Base-by-base conservation (phyloP, 2,329 filamentous ascomycete species). In the Phaeoacremonium minimum region DNA sequence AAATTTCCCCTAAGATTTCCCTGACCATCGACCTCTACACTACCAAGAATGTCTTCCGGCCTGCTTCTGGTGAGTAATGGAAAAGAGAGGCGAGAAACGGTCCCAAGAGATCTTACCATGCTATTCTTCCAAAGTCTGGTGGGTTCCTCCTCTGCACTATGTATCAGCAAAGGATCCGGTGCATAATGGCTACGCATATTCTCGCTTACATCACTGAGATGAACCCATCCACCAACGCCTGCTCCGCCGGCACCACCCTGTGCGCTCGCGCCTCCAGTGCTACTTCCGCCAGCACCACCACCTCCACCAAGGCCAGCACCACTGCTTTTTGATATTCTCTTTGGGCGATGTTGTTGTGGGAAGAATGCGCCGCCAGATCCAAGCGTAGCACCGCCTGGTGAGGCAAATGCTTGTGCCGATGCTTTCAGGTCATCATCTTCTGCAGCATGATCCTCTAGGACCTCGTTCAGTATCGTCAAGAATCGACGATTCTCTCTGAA, bases 31-130 rank as follows among this genome's bases (percentile, higher is more conserved):
- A 85, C 80, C 51, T 83, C 75, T 28, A 85, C 67, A 44, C 80
- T 84, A 26, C 80, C 81, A 36, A 85, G 63, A 26, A 85, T 85
- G 49, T 85, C 80, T 49, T 85, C 80, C 2, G 80, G 80, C 67
- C 56, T 58, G 26, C 1, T 13, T 9, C 11, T 14, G 15, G 13
- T 28, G n/a, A 20, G 18, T 11, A 19, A n/a, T 29, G 16, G 4
- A 28, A 14, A 22, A 11, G 18, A 15, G 15, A 12, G 28, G 12
- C 15, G 7, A 30, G 18, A 4, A 3, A 14, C 8, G n/a, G 12
- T 8, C 8, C 5, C 12, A 9, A 15, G 13, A 9, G 11, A 13
- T 39, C 47, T 32, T 33, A 58, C 57, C 75, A 83, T 3, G 80
- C 78, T 51, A 85, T 84, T 35, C 81, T 61, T 13, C 80, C 80